Evolutionary conservation across 179 eudicot species (phyloP).

Genomic region (Gypsophila paniculata): DNA sequence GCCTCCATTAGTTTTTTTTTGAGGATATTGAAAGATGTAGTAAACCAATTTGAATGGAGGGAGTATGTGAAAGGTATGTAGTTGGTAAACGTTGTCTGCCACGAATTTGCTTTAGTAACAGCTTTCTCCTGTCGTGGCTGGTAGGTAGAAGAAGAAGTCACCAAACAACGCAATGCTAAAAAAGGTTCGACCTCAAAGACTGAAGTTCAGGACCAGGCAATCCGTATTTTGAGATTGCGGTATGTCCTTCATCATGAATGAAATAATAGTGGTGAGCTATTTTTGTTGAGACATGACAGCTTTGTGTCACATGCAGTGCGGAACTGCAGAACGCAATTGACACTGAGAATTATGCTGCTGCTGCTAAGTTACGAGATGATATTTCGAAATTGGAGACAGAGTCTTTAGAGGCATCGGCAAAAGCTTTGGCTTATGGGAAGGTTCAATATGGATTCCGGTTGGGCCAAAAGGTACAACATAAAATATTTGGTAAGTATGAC

Average conservation of each 20-base stretch:
- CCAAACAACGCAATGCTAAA: slow-evolving; percentile 50
- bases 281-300: slow-evolving; percentile 10
- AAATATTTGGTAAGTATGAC: slow-evolving; percentile 53
- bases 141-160: slow-evolving; percentile 78
- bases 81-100: neutral
- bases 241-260: slow-evolving; percentile 26
- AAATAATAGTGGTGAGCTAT: neutral
- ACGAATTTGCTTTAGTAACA: slow-evolving; percentile 11
- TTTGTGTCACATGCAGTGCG: slow-evolving; percentile 42
- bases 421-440: slow-evolving; percentile 64
- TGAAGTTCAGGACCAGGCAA: slow-evolving; percentile 86
- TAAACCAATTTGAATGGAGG: too few relatives aligned
- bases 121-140: slow-evolving; percentile 10
- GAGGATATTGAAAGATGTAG: too few relatives aligned
- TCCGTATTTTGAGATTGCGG: slow-evolving; percentile 78
- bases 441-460: slow-evolving; percentile 70
- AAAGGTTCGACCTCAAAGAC: slow-evolving; percentile 78
- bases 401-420: slow-evolving; percentile 76
- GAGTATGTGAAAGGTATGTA: neutral
- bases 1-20: too few relatives aligned
- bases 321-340: slow-evolving; percentile 74
- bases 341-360: slow-evolving; percentile 64
- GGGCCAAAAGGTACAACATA: slow-evolving; percentile 92
- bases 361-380: slow-evolving; percentile 77
- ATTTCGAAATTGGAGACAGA: slow-evolving; percentile 79